Evolutionary conservation across 176 grass and related monocot species (phyloP), one percentile per base, ranked within the genome.

Genomic region (Aegilops speltoides): DNA sequence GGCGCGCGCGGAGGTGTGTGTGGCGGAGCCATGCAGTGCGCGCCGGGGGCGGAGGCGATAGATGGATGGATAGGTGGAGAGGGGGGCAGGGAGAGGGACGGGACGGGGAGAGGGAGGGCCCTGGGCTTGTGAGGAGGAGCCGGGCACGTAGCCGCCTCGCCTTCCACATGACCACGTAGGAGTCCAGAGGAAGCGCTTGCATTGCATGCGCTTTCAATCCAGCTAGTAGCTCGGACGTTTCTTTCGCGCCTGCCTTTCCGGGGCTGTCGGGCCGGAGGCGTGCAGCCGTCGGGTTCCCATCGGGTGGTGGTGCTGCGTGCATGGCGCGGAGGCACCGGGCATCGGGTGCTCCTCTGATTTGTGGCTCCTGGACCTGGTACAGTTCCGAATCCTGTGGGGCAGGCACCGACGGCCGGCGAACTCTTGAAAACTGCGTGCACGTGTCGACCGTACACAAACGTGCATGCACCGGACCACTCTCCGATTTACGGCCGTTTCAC

Each of bases 111-210:
- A 16, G 24, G 52, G 50, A 62, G 41, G 81, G 77, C 81, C 33
- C 77, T 70, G 5, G 74, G 59, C 26, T 36, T 88, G 82, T 85
- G 89, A 91, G 89, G 68, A 80, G 84, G 84, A 86, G 59, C 69
- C 46, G 70, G 33, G 89, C 92, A 94, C 92, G 92, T 94, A 91
- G 87, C 86, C 64, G 62, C 76, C 80, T 79, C 71, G 41, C 6
- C 75, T 15, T 94, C 92, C 92, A 91, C 92, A 91, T 25, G 89
- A 80, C 61, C 79, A 9, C 82, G 82, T 33, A 48, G 7, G 71
- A 46, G 70, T 8, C 19, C 0, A 0, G 34, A 32, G 8, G 38
- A 40, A 40, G 32, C 67, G 65, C 34, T 24, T 81, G 32, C 67
- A 57, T 71, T 29, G 31, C 81, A 57, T 71, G 45, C 10, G 23